Evolutionary conservation across 1,284 basidiomycete species (phyloP).

Genomic region (Sporisorium graminicola): DNA sequence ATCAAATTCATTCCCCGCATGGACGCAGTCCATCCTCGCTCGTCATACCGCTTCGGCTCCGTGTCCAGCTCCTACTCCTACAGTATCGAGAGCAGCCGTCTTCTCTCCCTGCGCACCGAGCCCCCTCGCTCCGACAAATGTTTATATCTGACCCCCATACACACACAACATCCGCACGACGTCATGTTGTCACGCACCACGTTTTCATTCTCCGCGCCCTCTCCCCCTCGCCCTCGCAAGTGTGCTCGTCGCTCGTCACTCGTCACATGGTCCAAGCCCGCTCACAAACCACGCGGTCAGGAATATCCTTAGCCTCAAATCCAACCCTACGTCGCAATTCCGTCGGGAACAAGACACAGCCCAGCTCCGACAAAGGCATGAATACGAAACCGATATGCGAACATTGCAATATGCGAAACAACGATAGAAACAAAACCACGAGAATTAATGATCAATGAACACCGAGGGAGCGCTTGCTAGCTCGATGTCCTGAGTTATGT

Average conservation of each 20-base stretch:
- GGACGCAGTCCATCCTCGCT: no score
- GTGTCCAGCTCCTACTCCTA: no score
- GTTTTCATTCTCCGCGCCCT: not conserved
- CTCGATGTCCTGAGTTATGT: not conserved
- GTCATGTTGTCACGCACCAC: not conserved
- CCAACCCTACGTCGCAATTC: no score
- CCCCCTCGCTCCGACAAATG: no score
- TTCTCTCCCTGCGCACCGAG: no score
- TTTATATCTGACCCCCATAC: no score
- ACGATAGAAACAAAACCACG: not conserved
- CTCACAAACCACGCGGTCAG: not conserved
- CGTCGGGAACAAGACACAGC: not conserved
- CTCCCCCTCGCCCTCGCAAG: not conserved
- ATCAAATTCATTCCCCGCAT: not conserved
- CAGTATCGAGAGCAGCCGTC: no score
- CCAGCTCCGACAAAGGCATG: not conserved
- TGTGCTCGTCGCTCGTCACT: no score
- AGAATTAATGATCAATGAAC: not conserved
- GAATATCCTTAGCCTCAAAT: not conserved
- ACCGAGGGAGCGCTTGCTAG: not conserved
- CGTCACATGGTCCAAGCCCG: not conserved
- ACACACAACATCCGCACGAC: not conserved
- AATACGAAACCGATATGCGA: not conserved
- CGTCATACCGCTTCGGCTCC: not conserved
- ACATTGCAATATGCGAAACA: not conserved